Conservation (phyloP, 805 yeast genomes). For the Suhomyces prunicola region DNA sequence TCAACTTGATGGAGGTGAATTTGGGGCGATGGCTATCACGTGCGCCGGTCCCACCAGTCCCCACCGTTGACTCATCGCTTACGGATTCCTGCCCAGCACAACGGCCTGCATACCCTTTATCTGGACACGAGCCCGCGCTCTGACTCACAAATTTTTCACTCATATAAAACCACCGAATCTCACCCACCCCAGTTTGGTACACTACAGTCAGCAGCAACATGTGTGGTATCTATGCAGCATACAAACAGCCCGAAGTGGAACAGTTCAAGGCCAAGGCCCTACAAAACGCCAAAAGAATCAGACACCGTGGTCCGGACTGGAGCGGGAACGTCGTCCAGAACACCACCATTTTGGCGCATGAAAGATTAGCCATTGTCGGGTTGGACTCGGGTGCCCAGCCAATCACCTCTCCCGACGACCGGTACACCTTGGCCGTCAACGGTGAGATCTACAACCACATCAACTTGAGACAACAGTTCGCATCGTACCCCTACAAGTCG, state of each 20-base stretch:
- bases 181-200: background rate
- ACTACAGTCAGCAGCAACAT: slow-evolving; percentile 37
- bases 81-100: background rate
- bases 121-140: background rate
- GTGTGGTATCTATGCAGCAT: slow-evolving; percentile 99
- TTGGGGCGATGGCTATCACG: too few species aligned
- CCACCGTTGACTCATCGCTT: background rate
- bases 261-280: slow-evolving; percentile 84
- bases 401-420: slow-evolving; percentile 73
- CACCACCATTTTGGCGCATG: slow-evolving; percentile 85
- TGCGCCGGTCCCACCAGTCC: too few species aligned
- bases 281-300: slow-evolving; percentile 84
- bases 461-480: slow-evolving; percentile 71
- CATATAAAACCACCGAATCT: background rate
- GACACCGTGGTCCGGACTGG: slow-evolving; percentile 99
- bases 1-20: too few species aligned
- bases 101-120: background rate
- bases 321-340: slow-evolving; percentile 80
- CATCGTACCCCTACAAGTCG: slow-evolving; percentile 76
- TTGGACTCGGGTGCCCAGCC: slow-evolving; percentile 99
- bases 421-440: slow-evolving; percentile 79
- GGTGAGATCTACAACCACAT: slow-evolving; percentile 99
- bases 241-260: slow-evolving; percentile 74
- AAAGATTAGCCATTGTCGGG: slow-evolving; percentile 96
- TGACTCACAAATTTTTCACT: slow-evolving; percentile 6